Base-by-base conservation (phyloP, 2,329 filamentous ascomycete genomes). In the Rachicladosporium sp. region DNA sequence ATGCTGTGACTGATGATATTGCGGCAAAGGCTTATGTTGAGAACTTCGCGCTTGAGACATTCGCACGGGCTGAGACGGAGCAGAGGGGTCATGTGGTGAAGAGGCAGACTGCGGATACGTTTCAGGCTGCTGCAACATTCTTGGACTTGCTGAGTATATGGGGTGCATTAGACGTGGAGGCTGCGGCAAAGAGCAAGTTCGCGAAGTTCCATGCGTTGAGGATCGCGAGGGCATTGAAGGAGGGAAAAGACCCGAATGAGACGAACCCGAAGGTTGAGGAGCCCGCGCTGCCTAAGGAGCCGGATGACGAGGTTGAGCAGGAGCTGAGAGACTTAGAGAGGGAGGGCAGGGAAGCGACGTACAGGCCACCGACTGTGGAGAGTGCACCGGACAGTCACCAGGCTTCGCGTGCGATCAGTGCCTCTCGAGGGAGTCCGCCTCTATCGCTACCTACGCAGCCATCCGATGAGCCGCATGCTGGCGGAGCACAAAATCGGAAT, bases 191-290 rank as follows among this genome's bases (percentile, higher is more conserved):
- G 68, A 86, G 89, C 63, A 95, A 93, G 60, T 98, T 85, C 58
- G 87, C 89, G 32, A 98, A 96, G 62, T 98, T 85, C 73, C 93
- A 96, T 59, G 88, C 89, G 2, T 68, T 89, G 29, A 77, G 91
- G 42, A 98, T 98, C 55, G 71, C 83, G 10, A 94, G 85, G 62
- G 91, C 91, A 8, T 74, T 95, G 53, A 91, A 88, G 55, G 83
- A 88, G 31, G 87, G 87, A 39, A 80, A 84, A 48, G 88, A 98
- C 55, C 91, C 91, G 3, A 98, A 98, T 61, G 77, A 81, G 40
- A 82, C 84, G 6, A 96, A 96, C 54, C 89, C 89, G 0, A 76
- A 75, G 41, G 70, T 78, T 29, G 75, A 80, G 42, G 43, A 48
- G 39, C 47, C 44, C 15, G 38, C 41, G 13, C 34, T 36, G 13